Evolutionary conservation across 2,329 filamentous ascomycete genomes (phyloP).

Genomic region (Colletotrichum destructivum): DNA sequence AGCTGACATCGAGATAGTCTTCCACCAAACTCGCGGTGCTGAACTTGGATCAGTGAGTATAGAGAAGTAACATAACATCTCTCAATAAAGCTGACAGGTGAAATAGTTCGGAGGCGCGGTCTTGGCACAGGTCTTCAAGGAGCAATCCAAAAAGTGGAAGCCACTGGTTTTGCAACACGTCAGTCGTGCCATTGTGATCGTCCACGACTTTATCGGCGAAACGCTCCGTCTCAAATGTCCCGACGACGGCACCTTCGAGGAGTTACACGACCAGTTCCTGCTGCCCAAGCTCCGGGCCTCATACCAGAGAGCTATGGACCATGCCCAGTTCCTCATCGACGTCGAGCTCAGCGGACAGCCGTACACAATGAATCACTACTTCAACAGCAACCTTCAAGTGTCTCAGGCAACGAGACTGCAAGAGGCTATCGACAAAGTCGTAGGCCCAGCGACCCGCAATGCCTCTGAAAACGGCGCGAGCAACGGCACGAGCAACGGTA

Average conservation of each 20-base stretch:
- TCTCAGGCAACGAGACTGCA: conserved; percentile 41
- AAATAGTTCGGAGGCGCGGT: conserved; percentile 56
- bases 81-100: neutral
- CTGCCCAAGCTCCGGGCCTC: conserved; percentile 59
- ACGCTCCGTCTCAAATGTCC: conserved; percentile 60
- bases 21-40: conserved; percentile 63
- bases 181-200: conserved; percentile 63
- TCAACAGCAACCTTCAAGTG: conserved; percentile 58
- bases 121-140: conserved; percentile 63
- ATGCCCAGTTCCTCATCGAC: conserved; percentile 66
- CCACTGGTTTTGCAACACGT: conserved; percentile 64
- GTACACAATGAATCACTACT: conserved; percentile 68
- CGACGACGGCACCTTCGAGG: conserved; percentile 58
- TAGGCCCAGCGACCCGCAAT: neutral
- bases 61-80: neutral
- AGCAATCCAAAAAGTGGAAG: conserved; percentile 70
- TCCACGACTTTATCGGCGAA: conserved; percentile 66
- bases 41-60: conserved; percentile 66
- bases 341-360: conserved; percentile 64
- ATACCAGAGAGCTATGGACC: conserved; percentile 64
- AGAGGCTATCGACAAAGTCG: neutral
- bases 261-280: conserved; percentile 61
- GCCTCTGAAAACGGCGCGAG: too few species aligned
- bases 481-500: neutral
- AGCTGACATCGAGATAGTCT: conserved; percentile 42